Evolutionary conservation across 805 yeast genomes (phyloP).

Genomic region (Yamadazyma phyllophila): DNA sequence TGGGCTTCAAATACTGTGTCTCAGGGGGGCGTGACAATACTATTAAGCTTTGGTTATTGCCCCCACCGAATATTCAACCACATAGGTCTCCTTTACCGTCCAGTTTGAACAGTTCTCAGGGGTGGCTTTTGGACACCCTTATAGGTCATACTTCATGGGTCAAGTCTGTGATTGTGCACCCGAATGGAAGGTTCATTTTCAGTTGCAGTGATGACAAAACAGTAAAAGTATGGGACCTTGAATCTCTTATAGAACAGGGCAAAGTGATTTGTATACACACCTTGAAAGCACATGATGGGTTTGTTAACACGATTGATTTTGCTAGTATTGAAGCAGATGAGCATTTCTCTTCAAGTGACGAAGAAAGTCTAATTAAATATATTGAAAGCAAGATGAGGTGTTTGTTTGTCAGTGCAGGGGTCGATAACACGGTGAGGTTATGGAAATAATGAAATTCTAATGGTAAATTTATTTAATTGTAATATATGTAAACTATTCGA

Average conservation of each 20-base stretch:
- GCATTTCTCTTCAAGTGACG: conserved; percentile 13
- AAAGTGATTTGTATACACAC: conserved; percentile 46
- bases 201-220: conserved; percentile 80
- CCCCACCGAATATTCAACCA: conserved; percentile 57
- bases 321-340: conserved; percentile 39
- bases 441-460: conserved; percentile 39
- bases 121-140: conserved; percentile 54
- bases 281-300: conserved; percentile 68
- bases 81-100: conserved; percentile 58
- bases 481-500: background rate
- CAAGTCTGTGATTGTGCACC: conserved; percentile 65
- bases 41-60: conserved; percentile 75
- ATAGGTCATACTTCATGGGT: conserved; percentile 89
- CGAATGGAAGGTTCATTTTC: conserved; percentile 66
- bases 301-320: conserved; percentile 61
- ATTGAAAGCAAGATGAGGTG: conserved; percentile 56
- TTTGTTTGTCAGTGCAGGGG: conserved; percentile 60
- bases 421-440: conserved; percentile 52
- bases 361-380: conserved; percentile 22
- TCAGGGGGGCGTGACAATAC: conserved; percentile 79
- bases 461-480: background rate
- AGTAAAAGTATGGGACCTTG: conserved; percentile 75
- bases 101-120: conserved; percentile 52
- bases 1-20: conserved; percentile 71
- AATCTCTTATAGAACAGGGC: conserved; percentile 34